Evolutionary conservation across 1,284 basidiomycete genomes (phyloP).

Genomic region (Neonothopanus nambi): DNA sequence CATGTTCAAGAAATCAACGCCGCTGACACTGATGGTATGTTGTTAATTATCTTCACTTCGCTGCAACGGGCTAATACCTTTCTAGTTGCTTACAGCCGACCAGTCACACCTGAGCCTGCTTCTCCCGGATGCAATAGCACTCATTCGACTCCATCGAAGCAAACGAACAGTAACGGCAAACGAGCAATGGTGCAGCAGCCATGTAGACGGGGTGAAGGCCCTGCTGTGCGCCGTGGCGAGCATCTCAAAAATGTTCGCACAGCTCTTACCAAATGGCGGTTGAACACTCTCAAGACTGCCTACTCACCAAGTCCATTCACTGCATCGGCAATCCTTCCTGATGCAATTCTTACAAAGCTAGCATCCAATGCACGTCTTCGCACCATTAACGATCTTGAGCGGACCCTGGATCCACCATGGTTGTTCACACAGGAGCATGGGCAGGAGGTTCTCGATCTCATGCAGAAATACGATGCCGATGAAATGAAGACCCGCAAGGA

Average conservation of each 20-base stretch:
- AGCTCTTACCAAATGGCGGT: constrained; percentile 9
- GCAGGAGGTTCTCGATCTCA: constrained; percentile 8
- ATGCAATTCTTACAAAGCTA: constrained; percentile 15
- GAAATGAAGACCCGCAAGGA: neutral
- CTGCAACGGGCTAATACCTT: no score
- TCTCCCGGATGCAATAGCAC: constrained; percentile 16
- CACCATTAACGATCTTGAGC: constrained; percentile 11
- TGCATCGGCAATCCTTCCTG: constrained; percentile 9
- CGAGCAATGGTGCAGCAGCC: constrained; percentile 13
- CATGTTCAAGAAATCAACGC: neutral
- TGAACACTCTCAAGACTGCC: neutral
- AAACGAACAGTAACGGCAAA: constrained; percentile 20
- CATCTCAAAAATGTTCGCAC: constrained; percentile 8
- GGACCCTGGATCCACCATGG: neutral
- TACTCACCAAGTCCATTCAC: constrained; percentile 11
- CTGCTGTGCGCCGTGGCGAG: constrained; percentile 6
- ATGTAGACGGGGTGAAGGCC: neutral
- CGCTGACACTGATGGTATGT: neutral
- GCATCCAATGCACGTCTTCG: constrained; percentile 10
- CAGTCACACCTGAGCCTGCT: constrained; percentile 6
- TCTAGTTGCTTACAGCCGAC: no score
- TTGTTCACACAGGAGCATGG: constrained; percentile 17
- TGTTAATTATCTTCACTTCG: neutral
- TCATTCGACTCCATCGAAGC: neutral
- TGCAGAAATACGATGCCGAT: neutral